Evolutionary conservation across 1,284 basidiomycete species (phyloP).

Genomic region (Apiotrichum veenhuisii): DNA sequence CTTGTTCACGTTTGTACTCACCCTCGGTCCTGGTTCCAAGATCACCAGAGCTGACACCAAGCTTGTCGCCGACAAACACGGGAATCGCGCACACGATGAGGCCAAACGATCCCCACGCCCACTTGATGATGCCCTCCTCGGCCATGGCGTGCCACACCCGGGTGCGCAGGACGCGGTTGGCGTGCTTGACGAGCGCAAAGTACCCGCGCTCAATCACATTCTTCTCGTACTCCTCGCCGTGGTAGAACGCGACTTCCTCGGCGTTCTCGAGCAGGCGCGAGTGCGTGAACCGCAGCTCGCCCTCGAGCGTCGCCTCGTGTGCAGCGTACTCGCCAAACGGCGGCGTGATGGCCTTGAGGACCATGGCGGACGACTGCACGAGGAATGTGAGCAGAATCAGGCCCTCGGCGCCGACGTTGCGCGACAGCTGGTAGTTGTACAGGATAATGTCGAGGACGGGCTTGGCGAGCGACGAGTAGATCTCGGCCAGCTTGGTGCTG

Average conservation of each 20-base stretch:
- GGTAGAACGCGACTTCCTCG: conserved; percentile 91
- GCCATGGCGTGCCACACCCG: conserved; percentile 87
- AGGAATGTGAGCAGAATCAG: conserved; percentile 77
- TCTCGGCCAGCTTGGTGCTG: conserved; percentile 83
- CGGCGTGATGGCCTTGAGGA: conserved; percentile 83
- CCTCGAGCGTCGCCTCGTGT: conserved; percentile 71
- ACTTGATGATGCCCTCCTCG: conserved; percentile 95
- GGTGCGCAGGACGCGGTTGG: conserved; percentile 74
- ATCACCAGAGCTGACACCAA: conserved; percentile 60
- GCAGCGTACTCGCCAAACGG: conserved; percentile 89
- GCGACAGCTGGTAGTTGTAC: conserved; percentile 93
- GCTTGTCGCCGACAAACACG: conserved; percentile 84
- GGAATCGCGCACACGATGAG: conserved; percentile 91
- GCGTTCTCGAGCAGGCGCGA: conserved; percentile 89
- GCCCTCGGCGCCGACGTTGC: conserved; percentile 92
- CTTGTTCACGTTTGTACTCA: conserved; percentile 32
- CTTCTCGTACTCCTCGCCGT: conserved; percentile 88
- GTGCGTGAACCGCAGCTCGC: conserved; percentile 83
- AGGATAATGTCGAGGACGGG: conserved; percentile 82
- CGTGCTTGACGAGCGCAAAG: conserved; percentile 80
- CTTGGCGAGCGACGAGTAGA: conserved; percentile 91
- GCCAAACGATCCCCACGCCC: conserved; percentile 94
- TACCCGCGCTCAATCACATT: conserved; percentile 88
- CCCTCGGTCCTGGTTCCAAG: conserved; percentile 83
- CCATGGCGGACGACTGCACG: conserved; percentile 69